A percentile compares a stretch with the other conserved stretches of the same genome.
These are phyloP conservation scores for Metschnikowia henanensis DNA, from an alignment of 805 yeast genomes.

Conservation along the genomic window DNA sequence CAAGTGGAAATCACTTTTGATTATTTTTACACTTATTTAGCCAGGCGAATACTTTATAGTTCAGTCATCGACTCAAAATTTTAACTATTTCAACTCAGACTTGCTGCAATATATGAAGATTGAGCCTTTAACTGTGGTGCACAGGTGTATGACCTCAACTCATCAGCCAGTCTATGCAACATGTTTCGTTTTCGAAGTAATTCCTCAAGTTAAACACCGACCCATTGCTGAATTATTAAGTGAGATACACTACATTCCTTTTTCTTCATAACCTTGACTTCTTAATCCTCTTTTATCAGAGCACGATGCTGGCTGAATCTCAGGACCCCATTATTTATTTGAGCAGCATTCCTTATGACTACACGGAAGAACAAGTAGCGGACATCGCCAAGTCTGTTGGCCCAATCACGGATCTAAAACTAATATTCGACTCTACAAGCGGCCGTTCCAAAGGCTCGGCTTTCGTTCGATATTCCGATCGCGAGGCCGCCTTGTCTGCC, in stretches of 20 bases:
- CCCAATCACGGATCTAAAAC: conserved; percentile 72
- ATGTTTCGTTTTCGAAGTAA: too few relatives aligned
- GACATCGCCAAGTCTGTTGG: conserved; percentile 88
- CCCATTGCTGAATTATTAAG: too few relatives aligned
- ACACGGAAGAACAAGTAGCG: conserved; percentile 89
- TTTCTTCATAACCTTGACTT: too few relatives aligned
- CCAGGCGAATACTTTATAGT: too few relatives aligned
- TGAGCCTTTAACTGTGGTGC: too few relatives aligned
- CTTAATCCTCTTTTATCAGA: too few relatives aligned
- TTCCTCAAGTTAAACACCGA: too few relatives aligned
- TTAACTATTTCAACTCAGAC: too few relatives aligned
- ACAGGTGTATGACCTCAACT: background rate
- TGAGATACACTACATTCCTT: too few relatives aligned
- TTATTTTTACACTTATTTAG: background rate
- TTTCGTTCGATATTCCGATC: conserved; percentile 77
- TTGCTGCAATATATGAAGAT: too few relatives aligned
- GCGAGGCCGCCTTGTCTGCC: conserved; percentile 87
- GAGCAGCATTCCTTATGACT: conserved; percentile 90
- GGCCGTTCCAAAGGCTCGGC: conserved; percentile 93
- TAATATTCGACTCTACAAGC: conserved; percentile 83
- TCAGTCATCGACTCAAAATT: too few relatives aligned
- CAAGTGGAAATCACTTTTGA: too few relatives aligned
- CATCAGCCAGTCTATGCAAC: background rate
- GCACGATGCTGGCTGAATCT: conserved; percentile 10
- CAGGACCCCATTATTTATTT: conserved; percentile 51